Evolutionary conservation across 352 stramenopile species (phyloP), one percentile per base, ranked within the genome.

Genomic region (Phytophthora uliginosa): DNA sequence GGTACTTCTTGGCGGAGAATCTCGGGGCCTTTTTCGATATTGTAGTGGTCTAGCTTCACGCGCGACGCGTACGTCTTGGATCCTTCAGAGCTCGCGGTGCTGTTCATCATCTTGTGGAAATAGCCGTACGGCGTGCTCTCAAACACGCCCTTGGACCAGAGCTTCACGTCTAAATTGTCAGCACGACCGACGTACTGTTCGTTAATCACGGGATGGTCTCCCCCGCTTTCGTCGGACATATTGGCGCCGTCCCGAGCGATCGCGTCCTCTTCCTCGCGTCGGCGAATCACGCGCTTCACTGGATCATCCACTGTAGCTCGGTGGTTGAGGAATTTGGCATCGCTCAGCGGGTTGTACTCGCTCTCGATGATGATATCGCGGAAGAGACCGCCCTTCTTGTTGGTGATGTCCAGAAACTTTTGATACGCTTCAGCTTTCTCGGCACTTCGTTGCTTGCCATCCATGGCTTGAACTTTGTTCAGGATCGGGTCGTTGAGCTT

Each of bases 341-440:
- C 85, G 26, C 79, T 75, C n/a, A 95, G 73, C 59, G 85, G 88
- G 53, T 93, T 92, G 71, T 95, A 95, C 73, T 95, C 85, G 74
- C 84, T 95, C 59, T 93, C 85, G 55, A 93, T 95, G 68, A 93
- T 95, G 64, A 95, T 95, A 61, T 95, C 88, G 58, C 88, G 88
- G 53, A 93, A 95, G 60, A 95, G 76, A 9, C 84, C 85, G 8
- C 84, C 85, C 60, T 94, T 94, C 72, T 93, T 93, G 77, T 93
- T 92, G 52, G 84, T 92, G 69, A 91, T 91, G 65, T 93, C 86
- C 12, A 95, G 72, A 59, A 93, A 95, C 55, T 85, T 87, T 66
- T 92, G 83, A 59, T 95, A 93, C 33, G 81, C 78, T 65, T 89
- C 77, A n/a, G 55, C 61, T 26, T 54, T 70, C 22, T 78, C 61